A percentile compares a stretch with the other conserved stretches of the same genome.
Conservation (phyloP, 352 stramenopile genomes). For the Globisporangium uncinulatum region DNA sequence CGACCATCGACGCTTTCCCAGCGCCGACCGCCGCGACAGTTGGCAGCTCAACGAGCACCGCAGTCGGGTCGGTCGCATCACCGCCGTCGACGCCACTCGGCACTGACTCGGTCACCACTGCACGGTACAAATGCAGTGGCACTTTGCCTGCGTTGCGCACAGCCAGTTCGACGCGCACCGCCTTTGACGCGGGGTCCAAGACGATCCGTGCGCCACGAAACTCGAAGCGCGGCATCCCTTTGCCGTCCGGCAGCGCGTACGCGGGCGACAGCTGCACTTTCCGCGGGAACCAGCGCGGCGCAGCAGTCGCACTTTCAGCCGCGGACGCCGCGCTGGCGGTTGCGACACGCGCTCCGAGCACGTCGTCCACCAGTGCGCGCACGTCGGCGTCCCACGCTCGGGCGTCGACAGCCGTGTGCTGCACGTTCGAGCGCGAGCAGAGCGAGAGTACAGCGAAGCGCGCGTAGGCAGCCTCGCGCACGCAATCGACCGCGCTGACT, state of each 20-base stretch:
- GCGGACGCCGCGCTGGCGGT: background rate
- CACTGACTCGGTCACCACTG: constrained; percentile 8
- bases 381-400: constrained; percentile 20
- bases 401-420: constrained; percentile 18
- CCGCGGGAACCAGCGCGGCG: constrained; percentile 19
- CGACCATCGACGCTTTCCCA: constrained; percentile 16
- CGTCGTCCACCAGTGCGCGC: constrained; percentile 18
- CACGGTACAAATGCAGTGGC: constrained; percentile 39
- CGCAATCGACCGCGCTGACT: constrained; percentile 37
- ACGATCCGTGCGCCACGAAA: constrained; percentile 29
- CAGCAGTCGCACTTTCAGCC: too few species aligned
- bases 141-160: constrained; percentile 37
- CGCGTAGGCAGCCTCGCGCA: constrained; percentile 21
- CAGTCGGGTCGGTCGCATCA: background rate
- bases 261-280: constrained; percentile 24
- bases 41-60: constrained; percentile 26
- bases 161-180: constrained; percentile 28
- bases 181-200: constrained; percentile 18
- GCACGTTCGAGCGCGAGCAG: constrained; percentile 41
- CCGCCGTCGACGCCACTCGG: too few species aligned
- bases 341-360: constrained; percentile 4
- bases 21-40: constrained; percentile 24
- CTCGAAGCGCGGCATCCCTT: constrained; percentile 34
- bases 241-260: constrained; percentile 32
- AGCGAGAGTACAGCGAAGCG: constrained; percentile 29